phyloP scores from a whole-genome alignment of 148 eudicot genomes.

The Nepenthes mirabilis region DNA sequence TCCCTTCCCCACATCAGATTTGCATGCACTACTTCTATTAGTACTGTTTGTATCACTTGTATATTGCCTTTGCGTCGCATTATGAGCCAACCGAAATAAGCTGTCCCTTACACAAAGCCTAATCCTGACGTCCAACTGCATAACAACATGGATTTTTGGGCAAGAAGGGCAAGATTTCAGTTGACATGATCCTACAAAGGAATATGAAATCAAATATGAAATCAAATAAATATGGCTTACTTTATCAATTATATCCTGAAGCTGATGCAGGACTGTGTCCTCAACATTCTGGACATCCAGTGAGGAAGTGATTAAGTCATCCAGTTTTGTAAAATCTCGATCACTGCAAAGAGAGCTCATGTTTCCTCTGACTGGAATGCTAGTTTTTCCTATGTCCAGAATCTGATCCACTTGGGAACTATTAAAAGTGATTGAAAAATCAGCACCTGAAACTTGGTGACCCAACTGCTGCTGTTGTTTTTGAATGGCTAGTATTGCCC shows the following conservation, averaged over 20 bases:
- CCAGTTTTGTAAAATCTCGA: conserved; percentile 29
- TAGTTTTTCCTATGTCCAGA: conserved; percentile 22
- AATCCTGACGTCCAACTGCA: conserved; percentile 54
- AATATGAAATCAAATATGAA: neutral
- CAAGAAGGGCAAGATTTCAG: neutral
- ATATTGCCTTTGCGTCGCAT: conserved; percentile 55
- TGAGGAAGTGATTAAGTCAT: conserved; percentile 20
- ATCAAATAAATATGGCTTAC: conserved; percentile 10
- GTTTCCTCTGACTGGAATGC: conserved; percentile 23
- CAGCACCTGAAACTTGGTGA: conserved; percentile 17
- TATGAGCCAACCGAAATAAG: conserved; percentile 62
- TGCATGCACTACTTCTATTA: conserved; percentile 18
- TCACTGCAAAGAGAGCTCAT: conserved; percentile 20
- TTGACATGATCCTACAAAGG: neutral
- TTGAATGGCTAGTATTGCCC: conserved; percentile 78
- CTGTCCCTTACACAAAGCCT: conserved; percentile 75
- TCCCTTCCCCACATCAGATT: conserved; percentile 19
- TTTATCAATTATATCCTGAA: conserved; percentile 43
- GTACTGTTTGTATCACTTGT: conserved; percentile 31
- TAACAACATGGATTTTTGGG: conserved; percentile 4
- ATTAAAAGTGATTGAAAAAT: conserved; percentile 13
- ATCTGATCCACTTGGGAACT: conserved; percentile 12
- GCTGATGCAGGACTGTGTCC: conserved; percentile 46
- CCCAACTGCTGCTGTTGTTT: conserved; percentile 58
- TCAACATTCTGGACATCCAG: conserved; percentile 36